phyloP scores from a whole-genome alignment of 768 basidiomycete species.

The Rhodocollybia butyracea region DNA sequence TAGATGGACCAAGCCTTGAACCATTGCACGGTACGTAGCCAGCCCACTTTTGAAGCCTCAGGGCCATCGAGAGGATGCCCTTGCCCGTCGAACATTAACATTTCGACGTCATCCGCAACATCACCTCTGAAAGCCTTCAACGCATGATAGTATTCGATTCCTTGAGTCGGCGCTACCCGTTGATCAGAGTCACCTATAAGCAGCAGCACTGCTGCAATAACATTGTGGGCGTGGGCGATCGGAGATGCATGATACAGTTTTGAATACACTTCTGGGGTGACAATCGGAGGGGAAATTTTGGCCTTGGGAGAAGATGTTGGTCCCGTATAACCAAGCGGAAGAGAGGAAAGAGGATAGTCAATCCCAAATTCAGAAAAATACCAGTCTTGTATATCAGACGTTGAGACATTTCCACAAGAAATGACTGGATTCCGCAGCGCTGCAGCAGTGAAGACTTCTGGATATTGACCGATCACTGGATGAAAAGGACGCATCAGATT shows the following conservation, averaged over 20 bases:
- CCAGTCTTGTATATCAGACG: constrained; percentile 74
- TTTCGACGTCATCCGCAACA: not conserved
- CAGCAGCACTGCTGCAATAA: constrained; percentile 53
- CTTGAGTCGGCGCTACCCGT: constrained; percentile 62
- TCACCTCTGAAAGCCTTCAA: constrained; percentile 37
- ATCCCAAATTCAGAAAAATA: constrained; percentile 46
- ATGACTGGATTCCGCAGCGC: constrained; percentile 71
- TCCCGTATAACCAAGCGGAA: constrained; percentile 10
- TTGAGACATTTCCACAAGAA: constrained; percentile 50
- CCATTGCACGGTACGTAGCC: not conserved
- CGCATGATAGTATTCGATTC: constrained; percentile 61
- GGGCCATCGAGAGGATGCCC: constrained; percentile 1
- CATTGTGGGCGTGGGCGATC: constrained; percentile 46
- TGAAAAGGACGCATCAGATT: not conserved
- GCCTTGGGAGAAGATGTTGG: constrained; percentile 5
- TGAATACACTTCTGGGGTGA: constrained; percentile 43
- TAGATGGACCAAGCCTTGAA: not conserved
- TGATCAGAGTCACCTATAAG: constrained; percentile 59
- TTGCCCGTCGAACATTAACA: constrained; percentile 1
- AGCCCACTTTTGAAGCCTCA: not conserved
- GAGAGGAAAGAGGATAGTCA: constrained; percentile 34
- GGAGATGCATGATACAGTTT: constrained; percentile 52
- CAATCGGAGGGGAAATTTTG: constrained; percentile 27
- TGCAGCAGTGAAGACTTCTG: constrained; percentile 58
- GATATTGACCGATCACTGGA: constrained; percentile 61